Evolutionary conservation across 2,329 filamentous ascomycete species (phyloP).

Genomic region (Aspergillus brasiliensis): DNA sequence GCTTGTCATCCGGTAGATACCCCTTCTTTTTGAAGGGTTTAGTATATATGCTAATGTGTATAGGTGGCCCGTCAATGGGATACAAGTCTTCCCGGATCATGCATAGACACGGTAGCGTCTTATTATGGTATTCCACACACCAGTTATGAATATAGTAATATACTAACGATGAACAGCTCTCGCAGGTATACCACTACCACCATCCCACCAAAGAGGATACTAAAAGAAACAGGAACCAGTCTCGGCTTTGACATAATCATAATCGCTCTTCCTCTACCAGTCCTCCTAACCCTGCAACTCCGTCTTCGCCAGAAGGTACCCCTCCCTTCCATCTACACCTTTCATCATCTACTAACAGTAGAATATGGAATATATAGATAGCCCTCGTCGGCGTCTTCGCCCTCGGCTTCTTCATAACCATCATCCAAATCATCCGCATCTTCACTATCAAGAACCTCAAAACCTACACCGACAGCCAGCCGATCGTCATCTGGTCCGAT

Average conservation of each 20-base stretch:
- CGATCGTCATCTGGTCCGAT: conserved; percentile 49
- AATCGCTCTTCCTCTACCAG: conserved; percentile 28
- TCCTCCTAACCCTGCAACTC: conserved; percentile 23
- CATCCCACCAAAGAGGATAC: background rate
- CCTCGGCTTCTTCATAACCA: conserved; percentile 54
- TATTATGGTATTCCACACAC: conserved; percentile 46
- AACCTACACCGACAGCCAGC: conserved; percentile 49
- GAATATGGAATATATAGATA: conserved; percentile 25
- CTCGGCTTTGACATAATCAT: conserved; percentile 28
- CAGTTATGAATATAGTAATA: background rate
- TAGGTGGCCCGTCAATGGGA: background rate
- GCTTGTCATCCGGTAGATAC: conserved; percentile 32
- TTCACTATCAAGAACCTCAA: conserved; percentile 49
- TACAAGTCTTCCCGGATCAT: conserved; percentile 38
- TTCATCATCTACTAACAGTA: background rate
- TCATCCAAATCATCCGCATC: conserved; percentile 56
- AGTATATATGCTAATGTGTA: background rate
- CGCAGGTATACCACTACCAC: conserved; percentile 5
- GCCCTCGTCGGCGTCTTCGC: conserved; percentile 49
- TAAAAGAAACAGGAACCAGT: conserved; percentile 18
- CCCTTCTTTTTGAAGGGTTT: background rate
- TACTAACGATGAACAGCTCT: conserved; percentile 8
- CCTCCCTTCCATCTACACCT: background rate
- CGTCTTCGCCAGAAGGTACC: conserved; percentile 19
- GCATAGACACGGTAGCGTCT: conserved; percentile 44